Evolutionary conservation across 2,329 filamentous ascomycete genomes (phyloP).

Genomic region (Fusarium solani-melongenae): DNA sequence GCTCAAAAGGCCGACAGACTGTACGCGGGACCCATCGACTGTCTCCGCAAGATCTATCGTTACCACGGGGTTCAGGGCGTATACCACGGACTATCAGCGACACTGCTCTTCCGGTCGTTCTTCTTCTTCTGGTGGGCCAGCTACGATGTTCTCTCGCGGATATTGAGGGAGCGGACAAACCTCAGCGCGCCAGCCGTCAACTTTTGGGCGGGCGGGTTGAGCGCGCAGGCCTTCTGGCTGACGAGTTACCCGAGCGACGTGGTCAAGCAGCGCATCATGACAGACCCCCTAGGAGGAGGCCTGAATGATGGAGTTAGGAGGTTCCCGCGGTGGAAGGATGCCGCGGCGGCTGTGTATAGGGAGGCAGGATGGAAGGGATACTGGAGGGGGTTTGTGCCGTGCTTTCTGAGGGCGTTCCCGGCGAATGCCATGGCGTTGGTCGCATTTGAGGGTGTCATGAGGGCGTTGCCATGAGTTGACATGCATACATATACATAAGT

Average conservation of each 20-base stretch:
- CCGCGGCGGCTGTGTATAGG: slow-evolving; percentile 78
- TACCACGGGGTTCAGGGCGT: slow-evolving; percentile 82
- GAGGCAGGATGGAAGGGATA: slow-evolving; percentile 84
- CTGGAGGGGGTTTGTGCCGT: slow-evolving; percentile 94
- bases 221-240: slow-evolving; percentile 94
- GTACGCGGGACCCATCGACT: slow-evolving; percentile 91
- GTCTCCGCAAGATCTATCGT: slow-evolving; percentile 74
- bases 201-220: slow-evolving; percentile 96
- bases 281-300: slow-evolving; percentile 82
- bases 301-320: slow-evolving; percentile 74
- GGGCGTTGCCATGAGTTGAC: slow-evolving; percentile 62
- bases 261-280: slow-evolving; percentile 97
- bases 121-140: slow-evolving; percentile 99
- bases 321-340: slow-evolving; percentile 83
- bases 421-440: slow-evolving; percentile 95
- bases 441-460: slow-evolving; percentile 93
- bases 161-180: slow-evolving; percentile 72
- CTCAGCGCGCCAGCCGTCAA: slow-evolving; percentile 86
- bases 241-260: slow-evolving; percentile 93
- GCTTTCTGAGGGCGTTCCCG: slow-evolving; percentile 92
- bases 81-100: slow-evolving; percentile 87
- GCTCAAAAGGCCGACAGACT: slow-evolving; percentile 79
- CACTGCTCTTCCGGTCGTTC: slow-evolving; percentile 87
- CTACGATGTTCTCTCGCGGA: slow-evolving; percentile 84
- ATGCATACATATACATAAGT: not conserved